A percentile compares a stretch with the other conserved stretches of the same genome.
These are phyloP conservation scores for Asterella californica DNA, from an alignment of 225 moss, liverwort and hornwort genomes.

Conservation along the genomic window DNA sequence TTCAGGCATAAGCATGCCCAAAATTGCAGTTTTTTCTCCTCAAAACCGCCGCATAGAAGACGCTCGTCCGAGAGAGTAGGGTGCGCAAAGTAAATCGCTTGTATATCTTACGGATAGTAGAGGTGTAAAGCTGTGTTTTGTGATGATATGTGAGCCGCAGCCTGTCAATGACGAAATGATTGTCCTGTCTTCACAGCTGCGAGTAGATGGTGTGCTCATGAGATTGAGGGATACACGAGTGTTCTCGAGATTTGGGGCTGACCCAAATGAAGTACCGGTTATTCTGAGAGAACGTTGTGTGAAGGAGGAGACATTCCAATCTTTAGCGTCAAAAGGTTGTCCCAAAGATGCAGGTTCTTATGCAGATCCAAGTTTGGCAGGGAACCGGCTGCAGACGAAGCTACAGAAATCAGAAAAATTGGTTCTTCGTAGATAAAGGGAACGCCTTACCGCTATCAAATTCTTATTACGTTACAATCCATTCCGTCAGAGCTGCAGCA, in stretches of 20 bases:
- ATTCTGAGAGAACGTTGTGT: constrained; percentile 58
- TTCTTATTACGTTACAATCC: too few species aligned
- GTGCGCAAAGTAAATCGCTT: background rate
- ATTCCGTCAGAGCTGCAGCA: too few species aligned
- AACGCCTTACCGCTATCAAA: too few species aligned
- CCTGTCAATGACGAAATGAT: background rate
- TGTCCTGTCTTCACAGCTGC: constrained; percentile 41
- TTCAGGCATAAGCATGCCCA: background rate
- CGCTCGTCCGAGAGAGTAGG: background rate
- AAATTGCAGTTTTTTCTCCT: background rate
- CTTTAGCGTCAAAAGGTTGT: constrained; percentile 58
- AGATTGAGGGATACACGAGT: constrained; percentile 74
- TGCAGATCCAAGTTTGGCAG: constrained; percentile 56
- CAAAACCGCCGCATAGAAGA: background rate
- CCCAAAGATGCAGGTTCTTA: constrained; percentile 57
- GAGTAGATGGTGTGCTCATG: constrained; percentile 85
- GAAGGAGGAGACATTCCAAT: constrained; percentile 68
- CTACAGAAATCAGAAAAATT: constrained; percentile 52
- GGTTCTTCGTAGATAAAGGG: constrained; percentile 12
- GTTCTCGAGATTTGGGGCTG: constrained; percentile 56
- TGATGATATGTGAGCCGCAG: background rate
- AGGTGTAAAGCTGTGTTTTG: background rate
- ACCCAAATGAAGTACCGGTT: constrained; percentile 47
- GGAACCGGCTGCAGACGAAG: constrained; percentile 43
- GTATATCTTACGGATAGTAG: background rate